Base-by-base conservation (phyloP, 441 rosid species). In the Populus tomentosa region DNA sequence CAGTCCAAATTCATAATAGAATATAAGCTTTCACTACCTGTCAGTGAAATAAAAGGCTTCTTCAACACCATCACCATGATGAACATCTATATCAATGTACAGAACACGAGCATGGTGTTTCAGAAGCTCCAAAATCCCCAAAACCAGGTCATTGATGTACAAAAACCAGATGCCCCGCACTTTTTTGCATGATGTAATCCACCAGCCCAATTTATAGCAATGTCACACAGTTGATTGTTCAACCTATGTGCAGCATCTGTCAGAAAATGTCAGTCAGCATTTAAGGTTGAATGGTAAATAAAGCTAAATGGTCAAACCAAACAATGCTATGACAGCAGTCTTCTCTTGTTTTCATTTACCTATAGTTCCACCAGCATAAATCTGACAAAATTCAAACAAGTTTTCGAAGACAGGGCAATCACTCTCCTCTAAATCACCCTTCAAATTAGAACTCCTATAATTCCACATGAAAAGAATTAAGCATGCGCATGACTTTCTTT, bases 11-110 rank as follows among this genome's bases (percentile, higher is more conserved):
- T 70, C 73, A 70, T 59, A 46, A 80, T 71, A 67, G 40, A 42
- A 82, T n/a, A 71, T 73, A 30, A 74, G 40, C 69, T 67, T 70
- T 16, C 20, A 64, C 10, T 84, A 94, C 99, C 98, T 92, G 87
- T 96, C 97, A 71, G 99, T 96, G 79, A 96, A 94, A 84, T 91
- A 96, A 87, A 96, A 96, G 71, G 99, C 98, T 85, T 96, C 99
- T 88, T 96, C 99, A 40, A 96, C 98, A n/a, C 99, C 98, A 85
- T 96, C 99, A 79, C 99, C 99, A 18, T 96, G 99, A 89, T 96
- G 99, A 80, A 96, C 99, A 74, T 96, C 98, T 68, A 96, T 96
- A 84, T 96, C 99, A 75, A 96, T 87, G 75, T 96, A 96, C 56
- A 96, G 72, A 66, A 96, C 96, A 53, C 97, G 98, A 56, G 98